Conservation (phyloP, 345 rosid species). For the Crucihimalaya himalaica region DNA sequence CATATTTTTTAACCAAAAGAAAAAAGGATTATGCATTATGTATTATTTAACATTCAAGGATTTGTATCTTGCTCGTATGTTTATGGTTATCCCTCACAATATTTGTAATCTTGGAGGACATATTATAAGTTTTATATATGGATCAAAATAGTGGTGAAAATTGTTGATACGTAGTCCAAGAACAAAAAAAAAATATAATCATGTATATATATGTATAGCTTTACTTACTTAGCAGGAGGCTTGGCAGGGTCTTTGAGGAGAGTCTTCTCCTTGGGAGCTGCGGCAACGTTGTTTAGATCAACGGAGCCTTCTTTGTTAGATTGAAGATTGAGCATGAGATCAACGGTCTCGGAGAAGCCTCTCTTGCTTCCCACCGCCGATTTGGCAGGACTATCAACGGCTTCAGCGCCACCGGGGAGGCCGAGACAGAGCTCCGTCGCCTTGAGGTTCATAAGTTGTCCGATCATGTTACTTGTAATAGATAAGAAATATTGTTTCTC, state of each 20-base stretch:
- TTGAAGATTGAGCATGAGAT: slow-evolving; percentile 69
- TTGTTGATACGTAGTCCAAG: background rate
- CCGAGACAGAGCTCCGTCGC: slow-evolving; percentile 88
- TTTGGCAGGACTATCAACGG: slow-evolving; percentile 31
- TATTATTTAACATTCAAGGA: background rate
- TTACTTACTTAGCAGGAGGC: slow-evolving; percentile 83
- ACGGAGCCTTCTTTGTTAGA: slow-evolving; percentile 41
- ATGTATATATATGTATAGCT: slow-evolving; percentile 13
- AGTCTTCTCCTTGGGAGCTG: slow-evolving; percentile 29
- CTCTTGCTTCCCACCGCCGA: slow-evolving; percentile 54
- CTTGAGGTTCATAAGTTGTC: slow-evolving; percentile 52
- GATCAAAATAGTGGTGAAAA: background rate
- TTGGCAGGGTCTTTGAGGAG: slow-evolving; percentile 48
- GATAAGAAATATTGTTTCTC: slow-evolving; percentile 15
- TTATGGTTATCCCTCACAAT: background rate
- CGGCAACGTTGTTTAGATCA: slow-evolving; percentile 28
- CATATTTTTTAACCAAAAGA: background rate
- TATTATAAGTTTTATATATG: background rate
- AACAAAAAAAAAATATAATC: background rate
- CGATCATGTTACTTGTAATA: slow-evolving; percentile 30
- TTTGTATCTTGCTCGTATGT: background rate
- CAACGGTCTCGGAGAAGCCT: slow-evolving; percentile 75
- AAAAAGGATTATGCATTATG: background rate
- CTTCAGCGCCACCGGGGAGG: slow-evolving; percentile 51
- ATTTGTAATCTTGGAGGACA: background rate